Evolutionary conservation across 2,329 filamentous ascomycete genomes (phyloP), one percentile per base, ranked within the genome.

Genomic region (Diaporthe longicolla): DNA sequence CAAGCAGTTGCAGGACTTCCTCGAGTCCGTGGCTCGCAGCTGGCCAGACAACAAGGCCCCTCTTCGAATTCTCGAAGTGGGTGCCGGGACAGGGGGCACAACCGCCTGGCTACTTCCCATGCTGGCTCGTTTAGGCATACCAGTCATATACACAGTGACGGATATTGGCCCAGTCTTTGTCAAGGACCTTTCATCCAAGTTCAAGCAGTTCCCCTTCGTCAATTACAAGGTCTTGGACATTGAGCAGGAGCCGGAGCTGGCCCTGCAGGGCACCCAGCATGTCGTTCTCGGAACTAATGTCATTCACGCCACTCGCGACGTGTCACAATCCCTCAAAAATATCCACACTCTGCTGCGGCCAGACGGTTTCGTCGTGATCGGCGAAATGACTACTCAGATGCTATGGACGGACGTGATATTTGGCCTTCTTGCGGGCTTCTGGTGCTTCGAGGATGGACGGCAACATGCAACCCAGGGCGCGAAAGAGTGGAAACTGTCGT

Each of bases 41-140:
- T 65, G 59, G 59, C 29, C 29, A 26, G 59, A 65, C 7, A 15
- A 45, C 21, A 65, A 35, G n/a, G 21, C 29, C 5, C 59, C 59
- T 37, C 59, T 65, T 10, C 59, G 59, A 43, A 65, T 65, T 24
- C 59, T 65, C 11, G 59, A 65, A 32, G 29, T 32, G 29, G 29
- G 5, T 32, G 29, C 29, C 5, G 29, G 29, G 5, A 32, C 29
- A 4, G 19, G 59, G 6, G 59, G 59, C 59, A 65, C 59, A 65
- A 65, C 59, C 37, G 29, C 59, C 37, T 65, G 59, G 59, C 37
- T 65, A 43, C 59, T 65, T 65, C 59, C 59, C 15, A 65, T 65
- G 59, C 59, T 65, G 37, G 59, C 59, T 65, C 59, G 59, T 43
- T 5, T 65, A n/a, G 26, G 21, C 37, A 43, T 65, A 35, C 59